These are phyloP conservation scores for Alternaria dauci DNA, from an alignment of 2,329 filamentous ascomycete genomes.

Conservation along the genomic window DNA sequence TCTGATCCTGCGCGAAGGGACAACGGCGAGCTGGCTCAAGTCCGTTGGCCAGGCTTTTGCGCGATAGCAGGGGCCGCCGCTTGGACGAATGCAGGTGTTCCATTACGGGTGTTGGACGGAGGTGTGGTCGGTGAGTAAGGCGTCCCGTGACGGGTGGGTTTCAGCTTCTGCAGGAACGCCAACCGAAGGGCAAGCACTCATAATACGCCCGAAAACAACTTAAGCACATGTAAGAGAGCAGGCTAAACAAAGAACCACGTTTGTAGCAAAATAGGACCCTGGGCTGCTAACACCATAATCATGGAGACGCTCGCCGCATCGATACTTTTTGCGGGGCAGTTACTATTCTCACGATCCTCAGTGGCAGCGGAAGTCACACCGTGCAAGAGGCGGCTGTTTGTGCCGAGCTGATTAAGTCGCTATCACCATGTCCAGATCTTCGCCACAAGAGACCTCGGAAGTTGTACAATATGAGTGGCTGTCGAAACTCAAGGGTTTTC, in stretches of 20 bases:
- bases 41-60: conserved; percentile 22
- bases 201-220: conserved; percentile 8
- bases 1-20: conserved; percentile 23
- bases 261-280: neutral
- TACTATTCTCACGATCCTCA: conserved; percentile 7
- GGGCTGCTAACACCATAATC: neutral
- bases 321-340: conserved; percentile 18
- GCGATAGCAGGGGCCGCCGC: conserved; percentile 9
- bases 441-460: neutral
- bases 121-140: conserved; percentile 6
- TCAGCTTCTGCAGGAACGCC: conserved; percentile 30
- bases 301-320: conserved; percentile 10
- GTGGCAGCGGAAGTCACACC: neutral
- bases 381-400: conserved; percentile 5
- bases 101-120: conserved; percentile 8
- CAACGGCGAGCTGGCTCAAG: conserved; percentile 31
- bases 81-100: conserved; percentile 7
- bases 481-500: neutral
- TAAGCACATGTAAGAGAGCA: conserved; percentile 13
- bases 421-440: conserved; percentile 8
- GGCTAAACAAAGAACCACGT: conserved; percentile 5
- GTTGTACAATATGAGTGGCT: neutral
- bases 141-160: conserved; percentile 13
- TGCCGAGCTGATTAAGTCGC: conserved; percentile 21
- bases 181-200: conserved; percentile 26